Evolutionary conservation across 2,329 filamentous ascomycete species (phyloP).

Genomic region (Ophiosphaerella herpotricha): DNA sequence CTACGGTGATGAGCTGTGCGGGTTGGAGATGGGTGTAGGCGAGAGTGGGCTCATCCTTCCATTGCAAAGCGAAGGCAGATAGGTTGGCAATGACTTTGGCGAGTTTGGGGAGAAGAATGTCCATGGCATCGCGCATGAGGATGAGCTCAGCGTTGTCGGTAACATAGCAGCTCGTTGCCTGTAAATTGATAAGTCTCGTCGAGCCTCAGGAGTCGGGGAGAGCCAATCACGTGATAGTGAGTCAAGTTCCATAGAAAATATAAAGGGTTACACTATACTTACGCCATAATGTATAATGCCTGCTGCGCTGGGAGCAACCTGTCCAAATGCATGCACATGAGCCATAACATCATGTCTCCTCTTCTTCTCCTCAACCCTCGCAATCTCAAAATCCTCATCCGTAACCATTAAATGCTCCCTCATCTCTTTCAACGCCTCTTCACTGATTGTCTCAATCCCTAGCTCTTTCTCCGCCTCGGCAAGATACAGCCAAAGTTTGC

Average conservation of each 20-base stretch:
- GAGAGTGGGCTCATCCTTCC: constrained; percentile 73
- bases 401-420: constrained; percentile 51
- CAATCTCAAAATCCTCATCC: constrained; percentile 54
- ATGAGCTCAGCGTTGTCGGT: constrained; percentile 54
- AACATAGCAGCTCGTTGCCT: constrained; percentile 35
- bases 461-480: constrained; percentile 82
- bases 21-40: constrained; percentile 77
- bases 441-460: constrained; percentile 71
- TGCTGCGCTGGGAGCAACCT: constrained; percentile 74
- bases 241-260: background rate
- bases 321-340: constrained; percentile 73
- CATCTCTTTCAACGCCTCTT: constrained; percentile 60
- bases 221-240: background rate
- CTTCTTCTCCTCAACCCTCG: constrained; percentile 56
- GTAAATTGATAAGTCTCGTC: constrained; percentile 56
- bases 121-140: constrained; percentile 73
- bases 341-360: constrained; percentile 71
- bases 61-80: constrained; percentile 70
- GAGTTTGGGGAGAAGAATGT: constrained; percentile 77
- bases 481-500: constrained; percentile 82
- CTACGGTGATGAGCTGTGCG: constrained; percentile 68
- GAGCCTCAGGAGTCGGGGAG: background rate
- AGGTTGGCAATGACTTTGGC: constrained; percentile 80
- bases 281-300: constrained; percentile 77
- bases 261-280: constrained; percentile 58